Conservation (phyloP, 768 basidiomycete species). For the Glaciozyma martinii region DNA sequence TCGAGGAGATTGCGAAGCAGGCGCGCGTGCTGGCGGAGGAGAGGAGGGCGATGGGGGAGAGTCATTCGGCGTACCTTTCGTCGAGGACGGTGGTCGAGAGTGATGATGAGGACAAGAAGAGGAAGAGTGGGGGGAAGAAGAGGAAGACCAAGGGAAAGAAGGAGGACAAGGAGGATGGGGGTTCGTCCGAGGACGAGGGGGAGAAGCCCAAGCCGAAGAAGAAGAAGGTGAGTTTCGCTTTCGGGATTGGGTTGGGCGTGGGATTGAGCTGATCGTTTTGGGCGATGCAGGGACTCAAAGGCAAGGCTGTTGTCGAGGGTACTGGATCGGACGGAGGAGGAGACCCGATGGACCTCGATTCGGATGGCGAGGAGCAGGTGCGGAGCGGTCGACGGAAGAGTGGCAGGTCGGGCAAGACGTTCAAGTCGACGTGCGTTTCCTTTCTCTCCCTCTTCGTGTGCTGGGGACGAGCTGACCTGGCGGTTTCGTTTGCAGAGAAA, state of each 20-base stretch:
- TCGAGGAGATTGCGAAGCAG: constrained; percentile 58
- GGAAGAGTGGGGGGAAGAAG: constrained; percentile 40
- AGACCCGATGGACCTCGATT: background rate
- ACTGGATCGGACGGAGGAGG: background rate
- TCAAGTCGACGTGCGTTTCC: background rate
- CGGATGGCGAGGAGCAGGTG: constrained; percentile 13
- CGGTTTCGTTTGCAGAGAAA: background rate
- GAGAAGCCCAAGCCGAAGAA: constrained; percentile 40
- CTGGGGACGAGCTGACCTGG: background rate
- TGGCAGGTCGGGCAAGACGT: background rate
- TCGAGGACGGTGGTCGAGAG: constrained; percentile 60
- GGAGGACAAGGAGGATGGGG: constrained; percentile 22
- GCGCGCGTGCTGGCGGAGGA: constrained; percentile 73
- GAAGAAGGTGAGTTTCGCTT: constrained; percentile 34
- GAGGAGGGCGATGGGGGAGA: constrained; percentile 63
- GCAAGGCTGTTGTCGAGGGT: background rate
- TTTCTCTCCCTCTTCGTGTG: background rate
- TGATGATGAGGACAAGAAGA: constrained; percentile 62
- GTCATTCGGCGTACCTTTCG: constrained; percentile 67
- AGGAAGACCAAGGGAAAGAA: constrained; percentile 40
- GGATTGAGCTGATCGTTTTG: background rate
- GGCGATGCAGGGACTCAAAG: background rate
- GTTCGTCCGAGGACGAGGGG: constrained; percentile 26
- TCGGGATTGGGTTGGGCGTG: background rate
- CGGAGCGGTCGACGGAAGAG: constrained; percentile 2